phyloP scores from a whole-genome alignment of 2,329 filamentous ascomycete species.

The Apiospora arundinis region DNA sequence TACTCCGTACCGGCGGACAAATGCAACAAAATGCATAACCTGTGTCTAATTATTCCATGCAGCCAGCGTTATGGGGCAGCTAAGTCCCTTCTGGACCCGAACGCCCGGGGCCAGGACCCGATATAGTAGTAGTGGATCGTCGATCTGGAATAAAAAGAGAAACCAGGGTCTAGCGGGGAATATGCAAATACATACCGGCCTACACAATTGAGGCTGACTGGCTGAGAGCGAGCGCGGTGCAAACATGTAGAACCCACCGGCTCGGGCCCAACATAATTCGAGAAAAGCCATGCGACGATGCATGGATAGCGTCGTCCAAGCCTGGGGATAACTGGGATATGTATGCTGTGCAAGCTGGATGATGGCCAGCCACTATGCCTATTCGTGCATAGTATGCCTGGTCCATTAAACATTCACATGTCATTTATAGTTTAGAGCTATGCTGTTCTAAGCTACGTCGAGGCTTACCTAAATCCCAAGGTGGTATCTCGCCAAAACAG shows the following conservation, averaged over 20 bases:
- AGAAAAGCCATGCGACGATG: constrained; percentile 8
- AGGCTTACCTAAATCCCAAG: background rate
- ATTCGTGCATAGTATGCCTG: background rate
- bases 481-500: background rate
- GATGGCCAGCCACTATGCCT: background rate
- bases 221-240: background rate
- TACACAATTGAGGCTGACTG: constrained; percentile 18
- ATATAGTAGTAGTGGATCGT: constrained; percentile 13
- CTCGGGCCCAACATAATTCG: constrained; percentile 17
- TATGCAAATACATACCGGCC: constrained; percentile 12
- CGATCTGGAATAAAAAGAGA: constrained; percentile 19
- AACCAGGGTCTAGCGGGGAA: constrained; percentile 13
- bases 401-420: background rate
- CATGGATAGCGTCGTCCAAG: constrained; percentile 10
- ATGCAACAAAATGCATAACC: constrained; percentile 5
- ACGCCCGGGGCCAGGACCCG: constrained; percentile 13
- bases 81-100: constrained; percentile 13
- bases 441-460: background rate
- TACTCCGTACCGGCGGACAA: background rate
- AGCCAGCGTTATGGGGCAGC: background rate
- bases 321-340: constrained; percentile 14
- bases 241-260: constrained; percentile 3
- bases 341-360: constrained; percentile 14
- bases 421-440: background rate
- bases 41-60: background rate